phyloP scores from a whole-genome alignment of 1,284 basidiomycete species.

The Rhizoctonia solani region DNA sequence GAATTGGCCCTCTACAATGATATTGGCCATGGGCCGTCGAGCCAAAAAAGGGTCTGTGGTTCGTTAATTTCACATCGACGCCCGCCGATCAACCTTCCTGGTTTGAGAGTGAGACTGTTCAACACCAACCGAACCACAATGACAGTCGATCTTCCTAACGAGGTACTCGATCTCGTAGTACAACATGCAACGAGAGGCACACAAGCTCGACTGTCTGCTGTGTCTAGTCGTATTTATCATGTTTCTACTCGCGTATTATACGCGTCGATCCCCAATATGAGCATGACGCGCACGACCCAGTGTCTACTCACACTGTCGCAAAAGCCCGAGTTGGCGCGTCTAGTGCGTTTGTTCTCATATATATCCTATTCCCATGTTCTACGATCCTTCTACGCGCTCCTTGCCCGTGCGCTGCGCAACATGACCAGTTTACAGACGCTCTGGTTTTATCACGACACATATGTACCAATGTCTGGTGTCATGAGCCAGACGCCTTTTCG shows the following conservation, averaged over 20 bases:
- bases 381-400: not conserved
- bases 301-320: not conserved
- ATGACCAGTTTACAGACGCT: slow-evolving; percentile 3
- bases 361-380: not conserved
- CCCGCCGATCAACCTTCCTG: too few relatives aligned
- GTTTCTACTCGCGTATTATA: not conserved
- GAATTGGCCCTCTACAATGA: too few relatives aligned
- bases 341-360: slow-evolving; percentile 2
- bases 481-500: not conserved
- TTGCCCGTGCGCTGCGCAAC: slow-evolving; percentile 2
- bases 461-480: not conserved
- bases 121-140: not conserved
- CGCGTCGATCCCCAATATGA: not conserved
- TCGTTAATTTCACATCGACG: too few relatives aligned
- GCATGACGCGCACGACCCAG: not conserved
- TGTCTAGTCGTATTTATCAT: not conserved
- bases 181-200: not conserved
- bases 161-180: slow-evolving; percentile 9
- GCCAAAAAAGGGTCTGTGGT: too few relatives aligned
- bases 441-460: not conserved
- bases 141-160: not conserved
- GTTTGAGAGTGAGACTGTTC: too few relatives aligned
- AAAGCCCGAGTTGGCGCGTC: not conserved
- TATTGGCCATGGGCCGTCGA: too few relatives aligned
- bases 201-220: not conserved